Evolutionary conservation across 768 basidiomycete species (phyloP), one percentile per base, ranked within the genome.

Genomic region (Xerocomellus intermedius): DNA sequence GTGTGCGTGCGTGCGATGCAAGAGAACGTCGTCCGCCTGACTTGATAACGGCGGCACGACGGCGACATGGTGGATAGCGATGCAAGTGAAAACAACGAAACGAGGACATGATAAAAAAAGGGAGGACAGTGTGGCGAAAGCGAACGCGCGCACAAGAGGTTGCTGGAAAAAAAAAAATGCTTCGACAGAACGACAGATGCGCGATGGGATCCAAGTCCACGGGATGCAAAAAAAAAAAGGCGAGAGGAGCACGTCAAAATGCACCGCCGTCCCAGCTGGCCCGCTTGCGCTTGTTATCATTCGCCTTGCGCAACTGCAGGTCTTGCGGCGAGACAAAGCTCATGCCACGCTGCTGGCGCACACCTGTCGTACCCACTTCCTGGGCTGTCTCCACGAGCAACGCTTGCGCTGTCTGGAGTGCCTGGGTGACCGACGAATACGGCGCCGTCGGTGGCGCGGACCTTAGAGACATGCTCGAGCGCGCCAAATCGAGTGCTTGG

Each of bases 271-370:
- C 81, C 81, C 81, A 82, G 58, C 82, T 83, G 36, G 79, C 78
- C 56, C 81, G 73, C 71, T 82, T 82, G 55, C 81, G 73, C 66
- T 83, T 82, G 59, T 82, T 79, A 50, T 83, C 81, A 52, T 55
- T 77, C 9, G 69, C 73, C 61, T 74, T 77, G 67, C 75, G 75
- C 57, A 82, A 50, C 50, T 81, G 67, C 48, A 82, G 63, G 56
- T 82, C 81, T 55, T 82, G 76, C 30, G 81, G 81, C 16, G 79
- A 79, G 42, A 82, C 78, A 21, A 76, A 81, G 55, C 79, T 81
- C 70, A 75, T 77, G 0, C 77, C 80, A 19, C 81, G 77, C 36
- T 81, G 80, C 32, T 61, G 67, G 14, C 67, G 67, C 33, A 7
- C 43, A 21, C 58, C 47, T 7, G 51, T 36, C 26, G 17, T 13